Percentiles rank a stretch among this genome's conserved stretches.
These are phyloP conservation scores for Xerophyta viscosa DNA, from an alignment of 106 monocot genomes.

Conservation along the genomic window DNA sequence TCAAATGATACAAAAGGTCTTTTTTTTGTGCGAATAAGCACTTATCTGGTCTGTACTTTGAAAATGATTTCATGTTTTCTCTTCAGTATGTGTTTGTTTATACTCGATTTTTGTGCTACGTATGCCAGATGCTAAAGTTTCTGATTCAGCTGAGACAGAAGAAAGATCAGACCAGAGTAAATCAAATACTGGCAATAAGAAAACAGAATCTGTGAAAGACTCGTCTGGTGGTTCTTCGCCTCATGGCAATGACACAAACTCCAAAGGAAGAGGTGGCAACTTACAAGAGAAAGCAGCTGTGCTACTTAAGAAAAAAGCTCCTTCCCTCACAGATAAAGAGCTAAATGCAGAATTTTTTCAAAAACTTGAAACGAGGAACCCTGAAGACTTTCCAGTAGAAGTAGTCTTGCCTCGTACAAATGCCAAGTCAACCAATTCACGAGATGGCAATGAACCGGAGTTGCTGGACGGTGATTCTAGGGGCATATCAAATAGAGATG, in stretches of 20 bases:
- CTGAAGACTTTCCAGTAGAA: conserved; percentile 74
- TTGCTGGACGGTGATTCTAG: conserved; percentile 16
- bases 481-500: conserved; percentile 11
- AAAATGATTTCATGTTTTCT: background rate
- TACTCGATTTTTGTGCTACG: background rate
- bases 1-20: conserved; percentile 39
- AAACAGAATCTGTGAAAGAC: conserved; percentile 34
- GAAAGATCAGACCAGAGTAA: conserved; percentile 36
- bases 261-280: conserved; percentile 33
- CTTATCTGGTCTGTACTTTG: background rate
- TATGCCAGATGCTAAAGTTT: conserved; percentile 38
- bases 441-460: conserved; percentile 32
- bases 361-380: conserved; percentile 68
- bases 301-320: conserved; percentile 64
- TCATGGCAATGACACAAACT: conserved; percentile 15
- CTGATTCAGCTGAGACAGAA: conserved; percentile 25
- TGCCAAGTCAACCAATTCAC: conserved; percentile 33
- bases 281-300: conserved; percentile 54
- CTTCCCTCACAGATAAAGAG: conserved; percentile 82
- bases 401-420: conserved; percentile 70
- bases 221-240: conserved; percentile 47
- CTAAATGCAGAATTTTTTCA: conserved; percentile 92
- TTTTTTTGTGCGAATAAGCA: conserved; percentile 1
- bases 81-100: background rate
- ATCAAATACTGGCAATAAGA: conserved; percentile 33